Percentiles rank a stretch among this genome's conserved stretches.
Evolutionary conservation across 2,329 filamentous ascomycete genomes (phyloP).

Genomic region (Didymella exigua): DNA sequence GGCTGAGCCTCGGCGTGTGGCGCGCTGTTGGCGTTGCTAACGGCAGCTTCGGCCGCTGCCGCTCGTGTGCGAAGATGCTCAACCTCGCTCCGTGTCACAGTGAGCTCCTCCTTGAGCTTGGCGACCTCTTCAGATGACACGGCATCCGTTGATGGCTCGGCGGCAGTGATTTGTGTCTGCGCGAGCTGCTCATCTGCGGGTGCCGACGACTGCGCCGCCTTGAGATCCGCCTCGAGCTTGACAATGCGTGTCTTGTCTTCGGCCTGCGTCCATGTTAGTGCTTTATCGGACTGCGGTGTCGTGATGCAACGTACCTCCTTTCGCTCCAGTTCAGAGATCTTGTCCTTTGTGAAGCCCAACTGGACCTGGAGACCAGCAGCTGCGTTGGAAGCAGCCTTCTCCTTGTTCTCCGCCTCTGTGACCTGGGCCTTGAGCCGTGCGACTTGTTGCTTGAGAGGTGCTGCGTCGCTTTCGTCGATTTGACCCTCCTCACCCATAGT

Average conservation of each 20-base stretch:
- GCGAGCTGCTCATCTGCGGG: slow-evolving; percentile 21
- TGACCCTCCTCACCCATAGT: slow-evolving; percentile 56
- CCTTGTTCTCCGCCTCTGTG: slow-evolving; percentile 43
- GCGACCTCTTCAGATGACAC: slow-evolving; percentile 24
- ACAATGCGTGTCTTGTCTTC: slow-evolving; percentile 51
- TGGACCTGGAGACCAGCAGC: slow-evolving; percentile 46
- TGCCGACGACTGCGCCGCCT: slow-evolving; percentile 28
- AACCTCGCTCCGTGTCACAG: slow-evolving; percentile 53
- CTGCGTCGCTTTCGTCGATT: slow-evolving; percentile 43
- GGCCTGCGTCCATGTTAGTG: slow-evolving; percentile 32
- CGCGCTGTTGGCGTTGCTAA: slow-evolving; percentile 8
- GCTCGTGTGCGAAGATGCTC: slow-evolving; percentile 52
- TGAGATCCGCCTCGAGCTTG: slow-evolving; percentile 41
- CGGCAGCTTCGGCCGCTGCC: slow-evolving; percentile 28
- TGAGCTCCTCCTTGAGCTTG: slow-evolving; percentile 48
- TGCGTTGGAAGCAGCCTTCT: slow-evolving; percentile 47
- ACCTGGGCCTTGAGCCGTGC: slow-evolving; percentile 41
- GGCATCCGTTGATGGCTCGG: slow-evolving; percentile 6
- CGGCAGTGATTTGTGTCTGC: slow-evolving; percentile 17
- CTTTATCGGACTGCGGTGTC: background rate
- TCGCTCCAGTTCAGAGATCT: slow-evolving; percentile 67
- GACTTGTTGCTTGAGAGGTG: slow-evolving; percentile 39
- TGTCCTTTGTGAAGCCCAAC: slow-evolving; percentile 62
- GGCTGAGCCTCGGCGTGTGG: slow-evolving; percentile 52
- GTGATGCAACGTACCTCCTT: slow-evolving; percentile 54